Evolutionary conservation across 2,329 filamentous ascomycete species (phyloP), one percentile per base, ranked within the genome.

Genomic region (Aspergillus transmontanensis): DNA sequence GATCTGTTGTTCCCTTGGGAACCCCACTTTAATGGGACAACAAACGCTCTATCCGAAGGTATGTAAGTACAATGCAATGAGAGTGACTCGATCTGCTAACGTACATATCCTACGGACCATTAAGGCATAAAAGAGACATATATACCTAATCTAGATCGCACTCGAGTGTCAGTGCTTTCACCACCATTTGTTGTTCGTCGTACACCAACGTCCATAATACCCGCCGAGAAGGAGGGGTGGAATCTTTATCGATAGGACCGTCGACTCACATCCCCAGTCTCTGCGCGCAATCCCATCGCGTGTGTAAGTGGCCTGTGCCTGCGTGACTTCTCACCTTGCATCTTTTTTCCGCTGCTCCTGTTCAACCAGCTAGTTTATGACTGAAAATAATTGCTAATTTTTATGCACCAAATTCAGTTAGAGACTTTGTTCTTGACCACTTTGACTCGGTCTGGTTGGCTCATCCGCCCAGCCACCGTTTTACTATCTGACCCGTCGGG

Each of bases 161-260:
- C 58, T 26, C 21, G 39, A 39, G n/a, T 55, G 51, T 55, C 51
- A 55, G 51, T 39, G 51, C 32, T 55, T 55, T 36, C 32, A 55
- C 32, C 34, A 39, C 32, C 51, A 55, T 55, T 55, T 55, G 51
- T 21, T 55, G 51, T 36, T 39, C 21, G 51, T 55, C 32, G 30
- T 34, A 36, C 51, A 54, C 51, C 51, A 23, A n/a, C n/a, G 6
- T 4, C 21, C 34, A 21, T 51, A 3, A 51, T 51, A 51, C 19
- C 16, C 28, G 48, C 48, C 28, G 39, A 46, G 62, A 69, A 70
- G 72, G 72, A 74, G 72, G 73, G 72, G 71, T 60, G 64, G 32
- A 36, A 59, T 69, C 59, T 64, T 72, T 71, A 73, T 74, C 72
- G 72, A 75, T 75, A 75, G 72, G 72, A 64, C 54, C 56, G 53